phyloP scores from a whole-genome alignment of 2,329 filamentous ascomycete species.

The Phaeophleospora eucalypticola region DNA sequence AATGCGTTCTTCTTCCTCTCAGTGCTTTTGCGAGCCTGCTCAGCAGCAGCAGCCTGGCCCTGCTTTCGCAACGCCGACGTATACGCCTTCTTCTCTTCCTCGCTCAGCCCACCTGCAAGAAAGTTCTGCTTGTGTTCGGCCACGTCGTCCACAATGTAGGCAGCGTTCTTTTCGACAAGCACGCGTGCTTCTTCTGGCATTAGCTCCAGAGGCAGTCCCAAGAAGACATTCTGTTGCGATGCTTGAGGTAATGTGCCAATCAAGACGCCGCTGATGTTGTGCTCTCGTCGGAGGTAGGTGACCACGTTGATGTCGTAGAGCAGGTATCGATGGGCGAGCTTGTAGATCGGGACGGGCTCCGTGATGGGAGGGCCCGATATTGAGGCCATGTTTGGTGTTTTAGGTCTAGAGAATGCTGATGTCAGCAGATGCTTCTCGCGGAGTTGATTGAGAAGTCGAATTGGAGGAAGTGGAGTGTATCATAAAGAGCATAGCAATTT shows the following conservation, averaged over 20 bases:
- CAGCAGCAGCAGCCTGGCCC: constrained; percentile 48
- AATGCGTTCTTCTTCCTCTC: constrained; percentile 48
- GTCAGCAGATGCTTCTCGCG: too few relatives aligned
- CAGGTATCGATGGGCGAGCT: constrained; percentile 75
- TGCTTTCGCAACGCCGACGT: constrained; percentile 53
- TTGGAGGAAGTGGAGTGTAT: constrained; percentile 9
- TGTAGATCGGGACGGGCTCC: constrained; percentile 72
- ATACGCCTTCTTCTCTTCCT: constrained; percentile 59
- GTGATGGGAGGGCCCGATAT: constrained; percentile 36
- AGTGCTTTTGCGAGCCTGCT: constrained; percentile 46
- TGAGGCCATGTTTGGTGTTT: constrained; percentile 23
- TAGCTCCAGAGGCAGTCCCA: constrained; percentile 81
- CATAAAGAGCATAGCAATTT: constrained; percentile 45
- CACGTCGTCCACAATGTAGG: constrained; percentile 76
- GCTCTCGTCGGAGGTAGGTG: constrained; percentile 68
- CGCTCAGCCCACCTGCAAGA: constrained; percentile 45
- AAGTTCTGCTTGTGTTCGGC: constrained; percentile 65
- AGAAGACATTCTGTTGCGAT: constrained; percentile 91
- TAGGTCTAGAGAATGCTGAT: too few relatives aligned
- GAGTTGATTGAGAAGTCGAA: constrained; percentile 1
- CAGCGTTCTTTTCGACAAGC: constrained; percentile 71
- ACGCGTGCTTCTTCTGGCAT: constrained; percentile 85
- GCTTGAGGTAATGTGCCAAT: constrained; percentile 86
- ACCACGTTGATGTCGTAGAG: constrained; percentile 83
- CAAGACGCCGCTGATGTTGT: constrained; percentile 82